These are phyloP conservation scores for Euphorbia lathyris DNA, from an alignment of 345 rosid species.

Conservation along the genomic window DNA sequence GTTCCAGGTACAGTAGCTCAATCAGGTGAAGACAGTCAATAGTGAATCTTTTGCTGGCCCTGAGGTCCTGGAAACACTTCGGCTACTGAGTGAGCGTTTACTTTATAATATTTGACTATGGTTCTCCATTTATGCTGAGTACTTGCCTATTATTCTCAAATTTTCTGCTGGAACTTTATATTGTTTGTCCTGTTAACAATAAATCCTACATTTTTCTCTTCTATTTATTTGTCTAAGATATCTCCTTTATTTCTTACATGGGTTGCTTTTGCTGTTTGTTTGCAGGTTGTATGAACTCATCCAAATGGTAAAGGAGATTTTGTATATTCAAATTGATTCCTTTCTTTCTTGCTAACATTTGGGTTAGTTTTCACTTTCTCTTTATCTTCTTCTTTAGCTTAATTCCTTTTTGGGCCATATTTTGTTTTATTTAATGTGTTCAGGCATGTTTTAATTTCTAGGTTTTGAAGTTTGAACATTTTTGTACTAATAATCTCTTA, in stretches of 20 bases:
- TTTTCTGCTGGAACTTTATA: no score
- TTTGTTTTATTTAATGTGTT: not conserved
- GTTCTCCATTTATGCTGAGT: no score
- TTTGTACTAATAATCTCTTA: no score
- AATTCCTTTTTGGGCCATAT: not conserved
- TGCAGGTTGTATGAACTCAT: constrained; percentile 27
- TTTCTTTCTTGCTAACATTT: constrained; percentile 16
- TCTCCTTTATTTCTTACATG: not conserved
- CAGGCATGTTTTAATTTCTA: not conserved
- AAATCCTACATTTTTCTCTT: not conserved
- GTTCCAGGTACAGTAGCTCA: not conserved
- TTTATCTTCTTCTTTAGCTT: not conserved
- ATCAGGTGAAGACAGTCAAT: no score
- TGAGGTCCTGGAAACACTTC: no score
- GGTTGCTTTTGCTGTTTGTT: constrained; percentile 5
- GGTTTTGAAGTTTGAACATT: not conserved
- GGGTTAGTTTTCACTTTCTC: constrained; percentile 26
- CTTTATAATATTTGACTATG: no score
- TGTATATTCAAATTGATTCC: constrained; percentile 12
- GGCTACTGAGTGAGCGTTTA: no score
- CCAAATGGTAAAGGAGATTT: constrained; percentile 16
- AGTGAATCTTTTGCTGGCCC: no score
- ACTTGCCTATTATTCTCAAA: no score
- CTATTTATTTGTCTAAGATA: not conserved
- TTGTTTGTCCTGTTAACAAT: no score